A percentile compares a stretch with the other conserved stretches of the same genome.
Evolutionary conservation across 2,329 filamentous ascomycete species (phyloP).

Genomic region (Calonectria henricotiae): DNA sequence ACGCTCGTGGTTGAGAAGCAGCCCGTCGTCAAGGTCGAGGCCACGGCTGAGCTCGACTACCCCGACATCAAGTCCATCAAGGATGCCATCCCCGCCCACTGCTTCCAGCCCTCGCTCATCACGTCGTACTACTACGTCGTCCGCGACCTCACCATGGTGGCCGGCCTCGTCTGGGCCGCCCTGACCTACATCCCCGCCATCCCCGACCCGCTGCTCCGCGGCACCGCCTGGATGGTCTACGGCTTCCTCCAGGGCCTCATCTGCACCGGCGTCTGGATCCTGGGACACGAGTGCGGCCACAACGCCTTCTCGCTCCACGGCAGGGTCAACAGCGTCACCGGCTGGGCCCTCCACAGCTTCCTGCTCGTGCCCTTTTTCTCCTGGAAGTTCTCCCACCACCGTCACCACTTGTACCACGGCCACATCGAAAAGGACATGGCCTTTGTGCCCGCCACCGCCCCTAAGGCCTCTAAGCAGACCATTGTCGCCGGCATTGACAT

Average conservation of each 20-base stretch:
- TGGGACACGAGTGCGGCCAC: slow-evolving; percentile 82
- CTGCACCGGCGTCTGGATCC: slow-evolving; percentile 80
- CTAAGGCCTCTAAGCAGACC: slow-evolving; percentile 56
- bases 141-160: slow-evolving; percentile 70
- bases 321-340: slow-evolving; percentile 73
- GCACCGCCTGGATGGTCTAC: slow-evolving; percentile 71
- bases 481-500: slow-evolving; percentile 61
- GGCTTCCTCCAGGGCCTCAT: slow-evolving; percentile 77
- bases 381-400: slow-evolving; percentile 80
- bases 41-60: slow-evolving; percentile 46
- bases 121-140: slow-evolving; percentile 71
- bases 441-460: slow-evolving; percentile 71
- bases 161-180: slow-evolving; percentile 66
- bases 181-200: slow-evolving; percentile 71
- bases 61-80: slow-evolving; percentile 55
- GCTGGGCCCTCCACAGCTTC: slow-evolving; percentile 77
- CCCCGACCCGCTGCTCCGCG: slow-evolving; percentile 62
- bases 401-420: slow-evolving; percentile 79
- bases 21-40: slow-evolving; percentile 40
- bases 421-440: slow-evolving; percentile 80
- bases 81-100: slow-evolving; percentile 73
- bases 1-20: slow-evolving; percentile 37
- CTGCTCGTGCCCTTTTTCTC: slow-evolving; percentile 81
- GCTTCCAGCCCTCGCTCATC: slow-evolving; percentile 71
- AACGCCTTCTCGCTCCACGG: slow-evolving; percentile 75